Base-by-base conservation (phyloP, 768 basidiomycete species). In the Hypholoma sublateritium region DNA sequence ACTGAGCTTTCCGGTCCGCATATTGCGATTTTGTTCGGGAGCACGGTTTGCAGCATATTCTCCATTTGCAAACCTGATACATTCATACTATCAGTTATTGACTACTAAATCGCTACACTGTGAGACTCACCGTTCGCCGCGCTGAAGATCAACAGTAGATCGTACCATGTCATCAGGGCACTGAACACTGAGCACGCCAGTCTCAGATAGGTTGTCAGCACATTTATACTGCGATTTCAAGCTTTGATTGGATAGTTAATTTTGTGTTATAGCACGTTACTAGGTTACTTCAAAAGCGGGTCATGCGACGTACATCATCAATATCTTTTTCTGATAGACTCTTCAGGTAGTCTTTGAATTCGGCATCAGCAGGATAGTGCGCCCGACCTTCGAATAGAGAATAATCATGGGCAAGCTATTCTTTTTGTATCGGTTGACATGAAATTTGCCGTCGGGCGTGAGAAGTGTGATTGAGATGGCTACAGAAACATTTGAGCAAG, bases 361-460 rank as follows among this genome's bases (percentile, higher is more conserved):
- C 46, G 0, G 16, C 34, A 28, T 69, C 57, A 5, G 37, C n/a
- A 0, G 66, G 66, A 42, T 67, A 70, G 22, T 62, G 65, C 0
- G 61, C 51, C 11, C 36, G 43, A 0, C 64, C 68, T 14, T 47
- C 34, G n/a, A 55, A 65, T 11, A 69, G 44, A 0, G 69, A 70
- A 4, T 57, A 17, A 53, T 66, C 61, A 19, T 65, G 55, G 64
- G 63, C 28, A 63, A 60, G 0, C 54, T 60, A 42, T 69, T 69
- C 39, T 70, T 70, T 8, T 56, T 36, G 42, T 60, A 65, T 17
- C 60, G 58, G 41, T 67, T 66, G 0, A 58, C 25, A 16, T 70
- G 68, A 37, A 59, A 55, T 25, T 71, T 70, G 1, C 67, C 68
- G 46, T 72, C 68, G 1, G 56, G n/a, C 0, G 68, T 68, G 2